Base-by-base conservation (phyloP, 2,329 filamentous ascomycete genomes). In the Nemania serpens region DNA sequence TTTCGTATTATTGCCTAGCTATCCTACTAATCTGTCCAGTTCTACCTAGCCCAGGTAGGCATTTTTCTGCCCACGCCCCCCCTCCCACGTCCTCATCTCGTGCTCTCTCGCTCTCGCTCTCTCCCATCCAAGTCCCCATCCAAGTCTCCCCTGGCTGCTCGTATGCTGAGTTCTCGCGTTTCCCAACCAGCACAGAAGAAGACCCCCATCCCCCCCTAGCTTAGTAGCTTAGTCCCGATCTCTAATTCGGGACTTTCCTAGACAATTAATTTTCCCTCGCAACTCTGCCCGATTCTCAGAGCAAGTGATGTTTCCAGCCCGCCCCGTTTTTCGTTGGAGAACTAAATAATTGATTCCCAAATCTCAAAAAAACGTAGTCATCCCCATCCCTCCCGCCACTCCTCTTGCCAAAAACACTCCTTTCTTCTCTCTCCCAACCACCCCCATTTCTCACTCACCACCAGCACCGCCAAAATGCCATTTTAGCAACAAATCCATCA, bases 301-400 rank as follows among this genome's bases (percentile, higher is more conserved):
- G 55, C 59, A 64, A 66, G 58, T 64, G 34, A 62, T 53, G 55
- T 63, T 59, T 66, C 61, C 64, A 61, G 65, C 60, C 54, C 57
- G 79, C 78, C 79, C 79, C 79, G 77, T 77, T 81, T 82, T 81
- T 81, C 64, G 76, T 77, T 76, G 76, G 75, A 75, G 73, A 77
- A 75, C 78, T 76, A 76, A 29, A 75, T 78, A 76, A 76, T 77
- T 77, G 74, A 73, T 75, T 75, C 68, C 56, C 61, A 63, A 62
- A 65, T 67, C 63, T 62, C 73, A 77, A 79, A 81, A 29, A 80
- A 80, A 77, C 75, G 78, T 78, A 81, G 77, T 77, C 78, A 81
- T 83, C 80, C 78, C 80, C 72, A 74, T 75, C 72, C 66, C 72
- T 75, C 76, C 74, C 73, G 71, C 69, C 68, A 69, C 67, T 65